Base-by-base conservation (phyloP, 768 basidiomycete genomes). In the Suillus occidentalis region DNA sequence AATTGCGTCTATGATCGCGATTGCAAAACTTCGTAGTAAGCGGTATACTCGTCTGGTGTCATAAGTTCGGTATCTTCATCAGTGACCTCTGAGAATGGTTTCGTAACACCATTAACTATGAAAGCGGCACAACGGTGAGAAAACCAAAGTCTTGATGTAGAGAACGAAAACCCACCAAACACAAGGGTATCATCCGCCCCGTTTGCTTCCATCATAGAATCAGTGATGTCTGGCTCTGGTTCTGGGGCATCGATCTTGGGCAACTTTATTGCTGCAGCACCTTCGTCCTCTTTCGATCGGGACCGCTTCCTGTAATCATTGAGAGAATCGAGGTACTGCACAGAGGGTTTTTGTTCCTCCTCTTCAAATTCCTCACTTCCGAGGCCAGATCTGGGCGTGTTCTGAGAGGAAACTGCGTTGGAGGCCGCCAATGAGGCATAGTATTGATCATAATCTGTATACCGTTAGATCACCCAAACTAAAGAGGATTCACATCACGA, bases 11-110 rank as follows among this genome's bases (percentile, higher is more conserved):
- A 76, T 50, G 70, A 69, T 60, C 76, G 81, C 60, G 82, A 79
- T 76, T 86, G 85, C 73, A 88, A 80, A 66, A 92, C 80, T 69
- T 91, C 87, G 72, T 89, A 94, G 77, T 85, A 94, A 40, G 87
- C 86, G 37, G 89, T 87, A 73, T 97, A 97, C 76, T 97, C 95
- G 63, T 96, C 95, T 2, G 92, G 89, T 4, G 92, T 93, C 95
- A 97, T 97, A 69, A 89, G 72, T 56, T 95, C 95, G 71, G 95
- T 90, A 73, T 96, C 90, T 68, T 95, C 96, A 70, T 97, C 95
- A 3, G 92, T 96, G 50, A 99, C 87, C 67, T 89, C 82, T 4
- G 89, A 91, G 70, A 92, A 90, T 8, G 86, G 83, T 70, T 92
- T 87, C 22, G 87, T 82, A 47, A 82, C 78, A 16, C 95, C 94